phyloP scores from a whole-genome alignment of 192 early-diverging fungal genomes.

The Backusella liffmaniae region DNA sequence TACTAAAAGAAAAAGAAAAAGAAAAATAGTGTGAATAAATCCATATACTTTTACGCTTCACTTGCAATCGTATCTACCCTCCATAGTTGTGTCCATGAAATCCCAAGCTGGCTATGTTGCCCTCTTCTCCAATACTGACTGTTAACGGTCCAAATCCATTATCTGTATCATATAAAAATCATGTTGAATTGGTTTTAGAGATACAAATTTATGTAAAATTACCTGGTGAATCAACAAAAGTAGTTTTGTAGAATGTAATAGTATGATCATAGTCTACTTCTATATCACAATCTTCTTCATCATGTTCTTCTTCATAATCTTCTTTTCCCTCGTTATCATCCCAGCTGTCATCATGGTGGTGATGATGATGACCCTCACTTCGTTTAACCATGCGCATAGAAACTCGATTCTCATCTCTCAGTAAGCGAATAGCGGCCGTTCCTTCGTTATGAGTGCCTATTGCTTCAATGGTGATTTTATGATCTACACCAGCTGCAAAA shows the following conservation, averaged over 20 bases:
- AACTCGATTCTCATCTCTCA: not conserved
- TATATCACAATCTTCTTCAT: not conserved
- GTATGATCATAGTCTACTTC: not conserved
- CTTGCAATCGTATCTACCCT: too few species aligned
- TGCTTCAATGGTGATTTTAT: conserved; percentile 33
- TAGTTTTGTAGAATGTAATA: not conserved
- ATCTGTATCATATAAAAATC: too few species aligned
- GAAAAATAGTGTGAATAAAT: too few species aligned
- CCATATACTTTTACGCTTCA: too few species aligned
- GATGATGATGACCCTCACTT: not conserved
- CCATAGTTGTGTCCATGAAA: too few species aligned
- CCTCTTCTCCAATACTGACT: too few species aligned
- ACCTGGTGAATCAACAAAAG: not conserved
- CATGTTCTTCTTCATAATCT: not conserved
- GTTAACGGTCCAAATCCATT: too few species aligned
- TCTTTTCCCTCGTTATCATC: not conserved
- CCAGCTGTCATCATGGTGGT: not conserved
- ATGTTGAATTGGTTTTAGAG: not conserved
- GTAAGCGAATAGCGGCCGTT: conserved; percentile 24
- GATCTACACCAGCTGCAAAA: conserved; percentile 9
- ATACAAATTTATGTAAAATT: not conserved
- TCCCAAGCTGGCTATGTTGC: too few species aligned
- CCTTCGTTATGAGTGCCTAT: conserved; percentile 22
- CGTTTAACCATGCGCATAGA: not conserved
- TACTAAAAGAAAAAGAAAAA: too few species aligned